Evolutionary conservation across 2,329 filamentous ascomycete species (phyloP).

Genomic region (Colletotrichum destructivum): DNA sequence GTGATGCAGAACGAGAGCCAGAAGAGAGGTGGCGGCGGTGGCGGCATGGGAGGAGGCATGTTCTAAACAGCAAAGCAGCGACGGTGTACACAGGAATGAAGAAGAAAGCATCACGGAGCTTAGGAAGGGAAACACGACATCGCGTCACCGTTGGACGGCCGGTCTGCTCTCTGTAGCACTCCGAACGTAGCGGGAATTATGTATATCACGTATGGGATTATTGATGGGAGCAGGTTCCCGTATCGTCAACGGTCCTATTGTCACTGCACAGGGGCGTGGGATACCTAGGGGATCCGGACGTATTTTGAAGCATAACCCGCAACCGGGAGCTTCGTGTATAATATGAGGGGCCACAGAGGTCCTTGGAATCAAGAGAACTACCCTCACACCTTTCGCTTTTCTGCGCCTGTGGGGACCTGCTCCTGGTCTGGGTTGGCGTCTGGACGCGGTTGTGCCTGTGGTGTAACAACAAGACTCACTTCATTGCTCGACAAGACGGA

Average conservation of each 20-base stretch:
- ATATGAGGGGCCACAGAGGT: constrained; percentile 1
- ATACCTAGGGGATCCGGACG: neutral
- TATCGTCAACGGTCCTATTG: neutral
- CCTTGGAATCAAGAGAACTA: constrained; percentile 16
- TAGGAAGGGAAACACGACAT: neutral
- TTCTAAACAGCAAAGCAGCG: constrained; percentile 44
- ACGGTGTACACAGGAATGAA: neutral
- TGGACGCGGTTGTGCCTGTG: neutral
- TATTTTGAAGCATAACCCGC: constrained; percentile 14
- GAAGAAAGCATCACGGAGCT: neutral
- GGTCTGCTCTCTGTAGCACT: neutral
- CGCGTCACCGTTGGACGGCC: neutral
- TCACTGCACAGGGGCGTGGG: neutral
- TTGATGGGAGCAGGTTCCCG: constrained; percentile 2
- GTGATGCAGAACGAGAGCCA: constrained; percentile 93
- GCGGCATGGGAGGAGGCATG: constrained; percentile 65
- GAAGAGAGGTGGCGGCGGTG: constrained; percentile 73
- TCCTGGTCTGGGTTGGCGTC: neutral
- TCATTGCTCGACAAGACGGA: neutral
- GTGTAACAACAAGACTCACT: neutral
- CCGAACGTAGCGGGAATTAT: neutral
- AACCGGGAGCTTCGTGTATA: constrained; percentile 21
- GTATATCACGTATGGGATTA: constrained; percentile 10
- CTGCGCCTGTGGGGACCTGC: neutral
- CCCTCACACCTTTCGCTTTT: neutral